Evolutionary conservation across 1,284 basidiomycete species (phyloP).

Genomic region (Agroathelia rolfsii): DNA sequence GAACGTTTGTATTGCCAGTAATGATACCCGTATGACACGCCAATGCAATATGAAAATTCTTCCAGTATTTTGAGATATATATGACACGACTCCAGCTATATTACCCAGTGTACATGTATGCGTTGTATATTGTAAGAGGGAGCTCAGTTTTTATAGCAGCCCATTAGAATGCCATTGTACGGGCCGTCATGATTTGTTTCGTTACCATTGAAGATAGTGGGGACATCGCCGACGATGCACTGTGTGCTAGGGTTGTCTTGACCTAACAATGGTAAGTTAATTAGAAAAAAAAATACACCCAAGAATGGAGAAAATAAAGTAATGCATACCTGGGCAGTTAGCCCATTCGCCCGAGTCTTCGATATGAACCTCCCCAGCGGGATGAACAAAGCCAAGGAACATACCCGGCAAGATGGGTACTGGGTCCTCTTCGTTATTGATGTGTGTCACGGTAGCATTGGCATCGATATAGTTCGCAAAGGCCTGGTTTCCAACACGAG

Average conservation of each 20-base stretch:
- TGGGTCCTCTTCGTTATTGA: conserved; percentile 17
- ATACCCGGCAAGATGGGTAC: conserved; percentile 20
- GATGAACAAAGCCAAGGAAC: conserved; percentile 28
- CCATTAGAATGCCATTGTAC: conserved; percentile 26
- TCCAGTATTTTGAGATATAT: too few relatives aligned
- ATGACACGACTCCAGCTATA: too few relatives aligned
- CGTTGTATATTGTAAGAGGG: too few relatives aligned
- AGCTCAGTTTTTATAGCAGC: too few relatives aligned
- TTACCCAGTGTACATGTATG: too few relatives aligned
- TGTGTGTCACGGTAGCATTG: conserved; percentile 12
- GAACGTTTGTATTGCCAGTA: too few relatives aligned
- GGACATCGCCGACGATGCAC: conserved; percentile 8
- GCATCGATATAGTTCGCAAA: conserved; percentile 15
- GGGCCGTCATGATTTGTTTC: conserved; percentile 11
- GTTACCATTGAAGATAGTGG: conserved; percentile 8
- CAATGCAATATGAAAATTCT: too few relatives aligned
- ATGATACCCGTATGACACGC: too few relatives aligned
- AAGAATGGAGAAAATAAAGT: too few relatives aligned
- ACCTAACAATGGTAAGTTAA: background rate
- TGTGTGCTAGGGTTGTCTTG: conserved; percentile 1
- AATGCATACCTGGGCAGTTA: conserved; percentile 17
- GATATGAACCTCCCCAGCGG: conserved; percentile 33
- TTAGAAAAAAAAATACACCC: conserved; percentile 4
- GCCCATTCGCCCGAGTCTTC: conserved; percentile 17
- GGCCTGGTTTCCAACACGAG: conserved; percentile 16